Conservation (phyloP, 1,284 basidiomycete genomes). For the Ustilago hordei region DNA sequence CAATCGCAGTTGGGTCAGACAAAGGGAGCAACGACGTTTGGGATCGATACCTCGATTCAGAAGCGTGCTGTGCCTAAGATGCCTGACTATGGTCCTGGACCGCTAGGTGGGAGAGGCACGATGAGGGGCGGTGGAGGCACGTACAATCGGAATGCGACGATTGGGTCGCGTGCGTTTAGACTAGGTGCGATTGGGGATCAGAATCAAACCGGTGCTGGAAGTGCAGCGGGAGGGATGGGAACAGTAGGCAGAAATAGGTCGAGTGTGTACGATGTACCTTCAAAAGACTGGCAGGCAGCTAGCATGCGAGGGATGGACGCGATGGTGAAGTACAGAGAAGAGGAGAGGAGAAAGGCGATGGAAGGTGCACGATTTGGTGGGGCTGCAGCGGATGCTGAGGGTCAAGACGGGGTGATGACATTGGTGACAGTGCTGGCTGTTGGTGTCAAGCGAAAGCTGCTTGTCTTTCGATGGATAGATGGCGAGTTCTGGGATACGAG, state of each 20-base stretch:
- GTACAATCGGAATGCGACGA: conserved; percentile 19
- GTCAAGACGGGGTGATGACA: conserved; percentile 50
- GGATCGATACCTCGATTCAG: conserved; percentile 76
- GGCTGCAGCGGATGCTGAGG: conserved; percentile 33
- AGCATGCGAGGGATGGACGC: conserved; percentile 60
- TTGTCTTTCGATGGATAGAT: conserved; percentile 85
- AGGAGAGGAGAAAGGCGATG: conserved; percentile 48
- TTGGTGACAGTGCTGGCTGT: conserved; percentile 81
- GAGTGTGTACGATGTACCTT: conserved; percentile 35
- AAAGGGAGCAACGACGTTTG: conserved; percentile 84
- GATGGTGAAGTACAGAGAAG: conserved; percentile 44
- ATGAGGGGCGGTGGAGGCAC: conserved; percentile 20
- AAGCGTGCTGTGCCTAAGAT: conserved; percentile 30
- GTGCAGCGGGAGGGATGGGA: conserved; percentile 9
- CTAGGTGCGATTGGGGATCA: conserved; percentile 46
- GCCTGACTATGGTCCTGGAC: conserved; percentile 49
- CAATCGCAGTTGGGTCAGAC: conserved; percentile 73
- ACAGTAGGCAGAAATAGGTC: conserved; percentile 30
- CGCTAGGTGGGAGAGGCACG: conserved; percentile 37
- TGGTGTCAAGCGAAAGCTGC: conserved; percentile 85
- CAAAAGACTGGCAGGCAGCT: conserved; percentile 48
- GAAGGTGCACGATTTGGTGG: conserved; percentile 50
- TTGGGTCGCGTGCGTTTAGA: conserved; percentile 34
- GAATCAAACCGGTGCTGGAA: conserved; percentile 9
- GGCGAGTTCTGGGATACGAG: conserved; percentile 81